Evolutionary conservation across 192 early-diverging fungal species (phyloP).

Genomic region (Linderina pennispora): DNA sequence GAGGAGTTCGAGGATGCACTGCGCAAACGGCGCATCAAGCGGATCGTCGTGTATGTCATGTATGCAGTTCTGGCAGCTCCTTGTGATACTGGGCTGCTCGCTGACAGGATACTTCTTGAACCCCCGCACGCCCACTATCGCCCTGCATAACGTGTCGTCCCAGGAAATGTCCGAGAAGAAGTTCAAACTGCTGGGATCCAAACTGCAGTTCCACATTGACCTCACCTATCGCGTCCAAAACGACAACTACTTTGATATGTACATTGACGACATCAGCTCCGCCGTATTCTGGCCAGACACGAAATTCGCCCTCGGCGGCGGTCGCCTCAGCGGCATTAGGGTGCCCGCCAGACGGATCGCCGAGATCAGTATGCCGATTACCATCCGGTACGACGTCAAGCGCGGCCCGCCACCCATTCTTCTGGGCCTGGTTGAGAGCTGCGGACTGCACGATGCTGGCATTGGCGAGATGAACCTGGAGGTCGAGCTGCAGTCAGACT

Average conservation of each 20-base stretch:
- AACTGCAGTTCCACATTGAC: slow-evolving; percentile 41
- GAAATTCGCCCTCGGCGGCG: slow-evolving; percentile 44
- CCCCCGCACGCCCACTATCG: slow-evolving; percentile 22
- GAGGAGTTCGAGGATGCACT: slow-evolving; percentile 37
- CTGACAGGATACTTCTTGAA: slow-evolving; percentile 31
- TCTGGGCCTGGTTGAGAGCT: slow-evolving; percentile 44
- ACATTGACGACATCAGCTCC: slow-evolving; percentile 37
- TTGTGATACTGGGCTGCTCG: slow-evolving; percentile 16
- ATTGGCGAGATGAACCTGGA: slow-evolving; percentile 42
- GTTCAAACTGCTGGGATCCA: slow-evolving; percentile 41
- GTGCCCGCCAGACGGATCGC: slow-evolving; percentile 29
- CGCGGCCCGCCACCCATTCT: slow-evolving; percentile 41
- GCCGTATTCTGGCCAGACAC: slow-evolving; percentile 44
- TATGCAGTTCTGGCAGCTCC: slow-evolving; percentile 7
- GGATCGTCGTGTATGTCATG: slow-evolving; percentile 17
- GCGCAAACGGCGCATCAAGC: slow-evolving; percentile 18
- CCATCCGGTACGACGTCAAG: slow-evolving; percentile 41
- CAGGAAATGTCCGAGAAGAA: slow-evolving; percentile 10
- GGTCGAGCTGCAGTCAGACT: slow-evolving; percentile 37
- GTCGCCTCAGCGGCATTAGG: slow-evolving; percentile 32
- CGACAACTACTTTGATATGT: slow-evolving; percentile 42
- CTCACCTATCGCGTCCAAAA: slow-evolving; percentile 42
- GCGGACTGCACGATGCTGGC: slow-evolving; percentile 37
- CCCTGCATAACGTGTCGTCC: slow-evolving; percentile 27
- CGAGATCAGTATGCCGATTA: slow-evolving; percentile 36